These are phyloP conservation scores for Capsicum pubescens DNA, from an alignment of 257 asterid genomes.

Conservation along the genomic window DNA sequence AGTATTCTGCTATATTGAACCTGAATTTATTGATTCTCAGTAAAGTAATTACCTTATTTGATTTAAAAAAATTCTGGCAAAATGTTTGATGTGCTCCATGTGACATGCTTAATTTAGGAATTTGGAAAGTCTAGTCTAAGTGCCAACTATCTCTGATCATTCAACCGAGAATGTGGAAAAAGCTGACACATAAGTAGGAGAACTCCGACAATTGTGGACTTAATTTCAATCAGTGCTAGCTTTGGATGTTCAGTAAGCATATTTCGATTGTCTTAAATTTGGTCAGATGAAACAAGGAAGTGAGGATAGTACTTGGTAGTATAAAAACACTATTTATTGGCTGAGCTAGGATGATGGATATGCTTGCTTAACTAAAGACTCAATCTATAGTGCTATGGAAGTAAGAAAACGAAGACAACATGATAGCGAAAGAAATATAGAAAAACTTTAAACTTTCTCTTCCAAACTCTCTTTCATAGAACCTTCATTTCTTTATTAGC, in stretches of 20 bases:
- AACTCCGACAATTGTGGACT: neutral
- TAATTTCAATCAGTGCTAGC: neutral
- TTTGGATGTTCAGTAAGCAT: neutral
- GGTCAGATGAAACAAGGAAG: neutral
- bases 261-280: neutral
- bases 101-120: neutral
- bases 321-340: neutral
- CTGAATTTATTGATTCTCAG: slow-evolving; percentile 5
- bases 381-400: neutral
- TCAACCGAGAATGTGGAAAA: neutral
- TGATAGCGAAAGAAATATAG: neutral
- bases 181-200: neutral
- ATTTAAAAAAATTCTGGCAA: neutral
- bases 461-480: neutral
- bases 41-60: neutral
- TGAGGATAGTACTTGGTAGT: neutral
- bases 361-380: neutral
- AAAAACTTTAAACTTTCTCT: neutral
- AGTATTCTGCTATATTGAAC: neutral
- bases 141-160: slow-evolving; percentile 1
- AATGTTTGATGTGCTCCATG: neutral
- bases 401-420: slow-evolving; percentile 9
- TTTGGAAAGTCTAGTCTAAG: slow-evolving; percentile 7
- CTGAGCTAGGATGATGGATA: neutral
- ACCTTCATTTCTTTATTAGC: neutral